Base-by-base conservation (phyloP, 805 yeast genomes). In the Grigorovia transvaalensis region DNA sequence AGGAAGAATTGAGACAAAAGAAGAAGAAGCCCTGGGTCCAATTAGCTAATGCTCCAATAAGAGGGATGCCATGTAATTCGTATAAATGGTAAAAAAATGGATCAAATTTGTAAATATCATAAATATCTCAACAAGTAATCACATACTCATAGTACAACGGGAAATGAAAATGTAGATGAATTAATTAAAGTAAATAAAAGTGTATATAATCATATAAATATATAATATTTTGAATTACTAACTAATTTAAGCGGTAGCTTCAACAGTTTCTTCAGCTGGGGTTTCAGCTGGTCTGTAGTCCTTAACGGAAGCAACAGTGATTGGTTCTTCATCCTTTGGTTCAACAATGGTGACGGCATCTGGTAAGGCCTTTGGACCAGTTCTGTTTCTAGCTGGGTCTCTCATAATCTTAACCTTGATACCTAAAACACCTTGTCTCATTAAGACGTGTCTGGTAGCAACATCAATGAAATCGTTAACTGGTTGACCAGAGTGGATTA, bases 401-500 rank as follows among this genome's bases (percentile, higher is more conserved):
- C 88, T 88, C 99, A 93, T 93, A 74, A 93, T 93, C 85, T 93
- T 93, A 72, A 93, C 98, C 85, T 88, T 91, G 75, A 93, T 85
- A 85, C 99, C 99, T 73, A 93, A 84, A 64, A 93, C 98, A 88
- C 99, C 99, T 81, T 93, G 98, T 84, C 98, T 90, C 82, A 93
- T 85, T 75, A 93, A 82, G 70, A 91, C 98, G 91, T 93, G 98
- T 80, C 99, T 90, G 75, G 96, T 90, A 69, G 99, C 99, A 73
- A 83, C 78, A 78, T 93, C 99, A 73, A 93, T 93, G 85, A 93
- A 93, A 74, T 93, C 99, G 67, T 80, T 84, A 76, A 91, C 93
- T 79, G 99, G 99, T 82, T 93, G 99, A 88, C 99, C 99, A 71
- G 97, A 89, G 93, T 93, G 99, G 84, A 93, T 93, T 93, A 93